Evolutionary conservation across 2,329 filamentous ascomycete genomes (phyloP).

Genomic region (Scopulariopsis brevicaulis): DNA sequence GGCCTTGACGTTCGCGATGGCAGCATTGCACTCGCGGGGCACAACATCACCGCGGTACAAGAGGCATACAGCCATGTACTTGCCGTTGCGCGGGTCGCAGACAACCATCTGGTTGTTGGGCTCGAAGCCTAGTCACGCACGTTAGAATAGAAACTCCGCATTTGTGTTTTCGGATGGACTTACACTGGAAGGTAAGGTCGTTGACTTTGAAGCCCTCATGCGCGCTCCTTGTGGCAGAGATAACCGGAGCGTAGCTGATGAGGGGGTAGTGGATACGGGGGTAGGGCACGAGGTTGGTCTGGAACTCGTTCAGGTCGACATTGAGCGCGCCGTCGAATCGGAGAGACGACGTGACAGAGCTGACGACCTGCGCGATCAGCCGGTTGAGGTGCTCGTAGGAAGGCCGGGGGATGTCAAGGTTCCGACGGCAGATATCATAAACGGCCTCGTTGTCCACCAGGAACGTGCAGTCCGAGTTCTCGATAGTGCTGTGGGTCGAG

Average conservation of each 20-base stretch:
- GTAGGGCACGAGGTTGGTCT: conserved; percentile 65
- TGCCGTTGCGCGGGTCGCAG: conserved; percentile 62
- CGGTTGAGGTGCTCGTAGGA: conserved; percentile 63
- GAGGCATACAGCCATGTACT: conserved; percentile 66
- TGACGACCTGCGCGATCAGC: conserved; percentile 63
- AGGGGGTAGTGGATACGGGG: conserved; percentile 65
- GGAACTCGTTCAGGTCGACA: conserved; percentile 67
- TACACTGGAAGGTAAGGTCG: conserved; percentile 66
- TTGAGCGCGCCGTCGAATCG: conserved; percentile 64
- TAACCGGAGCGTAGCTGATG: conserved; percentile 61
- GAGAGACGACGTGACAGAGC: conserved; percentile 61
- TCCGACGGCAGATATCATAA: conserved; percentile 65
- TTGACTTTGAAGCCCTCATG: conserved; percentile 83
- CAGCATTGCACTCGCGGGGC: conserved; percentile 56
- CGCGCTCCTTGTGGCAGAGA: conserved; percentile 63
- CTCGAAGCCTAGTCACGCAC: conserved; percentile 51
- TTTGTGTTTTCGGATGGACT: conserved; percentile 15
- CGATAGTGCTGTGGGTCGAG: conserved; percentile 64
- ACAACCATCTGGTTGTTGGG: conserved; percentile 73
- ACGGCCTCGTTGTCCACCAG: conserved; percentile 66
- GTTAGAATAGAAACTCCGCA: not conserved
- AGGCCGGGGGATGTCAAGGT: conserved; percentile 57
- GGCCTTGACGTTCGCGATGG: conserved; percentile 56
- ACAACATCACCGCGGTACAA: conserved; percentile 64
- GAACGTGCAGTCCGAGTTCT: conserved; percentile 73